Evolutionary conservation across 2,329 filamentous ascomycete species (phyloP), one percentile per base, ranked within the genome.

Genomic region (Aspergillus sp.): DNA sequence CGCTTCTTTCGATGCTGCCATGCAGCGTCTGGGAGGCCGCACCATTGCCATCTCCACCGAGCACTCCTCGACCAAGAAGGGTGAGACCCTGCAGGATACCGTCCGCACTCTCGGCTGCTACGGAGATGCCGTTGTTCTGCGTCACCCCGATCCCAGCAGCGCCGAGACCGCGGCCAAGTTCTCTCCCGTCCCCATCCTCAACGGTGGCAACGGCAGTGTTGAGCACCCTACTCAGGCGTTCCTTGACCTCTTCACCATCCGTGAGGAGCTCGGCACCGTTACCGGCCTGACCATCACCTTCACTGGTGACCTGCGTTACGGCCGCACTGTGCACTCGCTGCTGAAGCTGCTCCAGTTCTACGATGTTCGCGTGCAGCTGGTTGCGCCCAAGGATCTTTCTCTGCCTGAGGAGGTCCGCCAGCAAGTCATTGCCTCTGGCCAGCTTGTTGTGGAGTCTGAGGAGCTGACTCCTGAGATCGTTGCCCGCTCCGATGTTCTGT

Each of bases 191-290:
- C 95, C 95, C 1, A 88, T 99, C 72, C 94, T 99, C 83, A 99
- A 99, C 75, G 95, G 92, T 66, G 95, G 95, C 54, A 99, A 99
- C 75, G 95, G 95, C 65, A 92, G 90, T 79, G 89, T 91, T 70
- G 95, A 99, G 81, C 95, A 99, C 79, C 95, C 95, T 0, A 99
- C 95, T 0, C 95, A 99, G 79, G 95, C 95, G 0, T 95, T 99
- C 85, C 83, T 99, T 21, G 95, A 99, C 72, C 89, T 99, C 60
- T 99, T 97, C 83, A 98, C 95, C 57, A 99, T 99, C 73, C 91
- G 95, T 68, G 95, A 99, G 79, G 95, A 99, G 78, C 85, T 98
- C 8, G 95, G 95, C 65, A 97, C 93, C 0, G 94, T 98, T 59
- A 93, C 94, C 73, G 94, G 94, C 55, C 83, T 99, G 65, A 98